Percentiles rank a stretch among this genome's conserved stretches.
Evolutionary conservation across 345 rosid genomes (phyloP).

Genomic region (Eucalyptus sp.): DNA sequence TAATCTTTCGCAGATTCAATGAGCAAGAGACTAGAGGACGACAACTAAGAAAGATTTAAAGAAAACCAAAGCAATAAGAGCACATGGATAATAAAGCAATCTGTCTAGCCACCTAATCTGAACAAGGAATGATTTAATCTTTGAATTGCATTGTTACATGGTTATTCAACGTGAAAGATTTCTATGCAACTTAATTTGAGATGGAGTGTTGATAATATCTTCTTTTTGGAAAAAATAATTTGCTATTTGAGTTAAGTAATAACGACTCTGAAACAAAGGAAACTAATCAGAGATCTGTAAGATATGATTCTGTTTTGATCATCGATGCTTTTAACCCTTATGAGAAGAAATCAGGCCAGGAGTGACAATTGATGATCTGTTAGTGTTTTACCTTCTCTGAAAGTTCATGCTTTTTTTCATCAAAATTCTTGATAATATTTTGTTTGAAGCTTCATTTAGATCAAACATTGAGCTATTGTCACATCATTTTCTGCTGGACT

Average conservation of each 20-base stretch:
- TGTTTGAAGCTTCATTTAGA: not conserved
- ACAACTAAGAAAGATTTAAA: not conserved
- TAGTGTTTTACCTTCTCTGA: not conserved
- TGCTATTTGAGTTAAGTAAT: not conserved
- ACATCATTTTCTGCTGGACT: not conserved
- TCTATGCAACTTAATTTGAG: not conserved
- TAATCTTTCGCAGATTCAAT: not conserved
- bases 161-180: not conserved
- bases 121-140: not conserved
- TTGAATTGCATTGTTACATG: not conserved
- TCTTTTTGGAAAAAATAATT: not conserved
- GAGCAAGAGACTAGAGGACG: not conserved
- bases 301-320: not conserved
- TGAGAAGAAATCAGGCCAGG: not conserved
- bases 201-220: not conserved
- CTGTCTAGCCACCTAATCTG: not conserved
- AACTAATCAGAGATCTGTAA: not conserved
- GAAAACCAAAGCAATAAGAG: not conserved
- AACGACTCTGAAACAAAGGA: not conserved
- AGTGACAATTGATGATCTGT: not conserved
- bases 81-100: not conserved
- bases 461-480: not conserved
- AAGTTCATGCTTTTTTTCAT: not conserved
- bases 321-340: not conserved
- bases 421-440: not conserved